Base-by-base conservation (phyloP, 2,329 filamentous ascomycete species). In the Penicillium sp. region DNA sequence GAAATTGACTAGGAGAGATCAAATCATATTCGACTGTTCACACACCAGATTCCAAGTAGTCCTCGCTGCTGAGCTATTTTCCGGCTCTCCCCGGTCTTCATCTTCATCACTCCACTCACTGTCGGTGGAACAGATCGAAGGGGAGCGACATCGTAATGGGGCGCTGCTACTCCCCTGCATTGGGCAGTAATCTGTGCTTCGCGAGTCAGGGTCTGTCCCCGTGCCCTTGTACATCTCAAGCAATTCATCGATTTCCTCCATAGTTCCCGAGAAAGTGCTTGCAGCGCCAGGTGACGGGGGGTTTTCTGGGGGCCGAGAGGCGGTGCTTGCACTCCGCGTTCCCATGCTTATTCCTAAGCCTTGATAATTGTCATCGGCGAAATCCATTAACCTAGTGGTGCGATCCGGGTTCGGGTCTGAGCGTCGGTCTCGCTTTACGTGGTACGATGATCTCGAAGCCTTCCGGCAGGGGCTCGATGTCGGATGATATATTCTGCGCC, bases 11-110 rank as follows among this genome's bases (percentile, higher is more conserved):
- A 46, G n/a, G 13, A 41, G 17, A 41, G 15, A 29, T 60, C 56
- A 62, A n/a, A 51, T 51, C 41, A 48, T 38, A 41, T 59, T 50
- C 13, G 21, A 54, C 38, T 58, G 42, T 15, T 58, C 53, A 54
- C 55, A 62, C 10, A 66, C 6, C 46, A 66, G 23, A 53, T 48
- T 56, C 64, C 64, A 66, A 6, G 60, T 61, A 4, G 63, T 65
- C 37, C 41, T 46, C 17, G 46, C 56, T 7, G 27, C 41, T 6
- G 47, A n/a, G 35, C 23, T 2, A 19, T n/a, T 41, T 6, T 38
- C 40, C 27, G 15, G 6, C 27, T 25, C 29, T 54, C 51, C 19
- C 38, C 35, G 33, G 25, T 48, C 56, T 12, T 56, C 48, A 17
- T 25, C 52, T 17, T 63, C 64, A 21, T 62, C 58, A 29, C 43